Evolutionary conservation across 1,284 basidiomycete species (phyloP).

Genomic region (Ceratobasidium sp.): DNA sequence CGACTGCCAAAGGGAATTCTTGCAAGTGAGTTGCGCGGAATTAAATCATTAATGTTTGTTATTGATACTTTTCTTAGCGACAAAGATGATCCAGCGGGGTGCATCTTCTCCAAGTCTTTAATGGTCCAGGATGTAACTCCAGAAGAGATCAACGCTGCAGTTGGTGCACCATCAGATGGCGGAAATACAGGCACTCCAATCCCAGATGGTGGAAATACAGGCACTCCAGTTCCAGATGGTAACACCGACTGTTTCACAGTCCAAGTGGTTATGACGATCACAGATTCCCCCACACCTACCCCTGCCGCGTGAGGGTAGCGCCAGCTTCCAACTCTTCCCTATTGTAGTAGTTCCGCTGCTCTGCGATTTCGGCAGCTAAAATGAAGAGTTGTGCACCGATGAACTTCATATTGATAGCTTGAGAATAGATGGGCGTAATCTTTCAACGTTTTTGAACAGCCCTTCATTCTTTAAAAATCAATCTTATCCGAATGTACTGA

Average conservation of each 20-base stretch:
- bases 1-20: slow-evolving; percentile 60
- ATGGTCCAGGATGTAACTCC: slow-evolving; percentile 70
- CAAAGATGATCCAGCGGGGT: slow-evolving; percentile 67
- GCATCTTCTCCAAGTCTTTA: slow-evolving; percentile 74
- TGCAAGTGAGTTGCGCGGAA: slow-evolving; percentile 53
- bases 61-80: slow-evolving; percentile 60
- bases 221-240: background rate
- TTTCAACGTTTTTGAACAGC: background rate
- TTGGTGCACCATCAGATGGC: slow-evolving; percentile 41
- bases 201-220: slow-evolving; percentile 45
- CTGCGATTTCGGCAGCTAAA: background rate
- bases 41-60: slow-evolving; percentile 59
- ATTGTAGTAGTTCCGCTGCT: slow-evolving; percentile 49
- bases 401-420: background rate
- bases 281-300: slow-evolving; percentile 34
- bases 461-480: background rate
- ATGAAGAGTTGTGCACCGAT: background rate
- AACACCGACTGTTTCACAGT: slow-evolving; percentile 45
- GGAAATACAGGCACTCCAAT: slow-evolving; percentile 29
- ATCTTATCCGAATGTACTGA: too few relatives aligned
- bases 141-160: slow-evolving; percentile 67
- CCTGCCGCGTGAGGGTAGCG: slow-evolving; percentile 46
- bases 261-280: slow-evolving; percentile 45
- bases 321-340: slow-evolving; percentile 45
- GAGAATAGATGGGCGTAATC: background rate